Percentiles rank a stretch among this genome's conserved stretches.
These are phyloP conservation scores for Conringia planisiliqua DNA, from an alignment of 345 rosid genomes.

Conservation along the genomic window DNA sequence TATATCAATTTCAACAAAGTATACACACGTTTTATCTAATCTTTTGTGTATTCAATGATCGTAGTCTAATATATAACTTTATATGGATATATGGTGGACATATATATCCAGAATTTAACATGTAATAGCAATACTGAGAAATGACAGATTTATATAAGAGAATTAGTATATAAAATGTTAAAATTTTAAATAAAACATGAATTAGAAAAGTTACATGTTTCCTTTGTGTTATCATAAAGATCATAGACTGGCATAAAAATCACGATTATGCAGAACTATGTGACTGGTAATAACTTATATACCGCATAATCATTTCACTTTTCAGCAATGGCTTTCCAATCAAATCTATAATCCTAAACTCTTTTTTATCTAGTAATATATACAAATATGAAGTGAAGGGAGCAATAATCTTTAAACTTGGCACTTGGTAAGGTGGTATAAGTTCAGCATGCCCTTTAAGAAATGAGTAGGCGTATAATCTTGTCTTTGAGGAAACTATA, in stretches of 20 bases:
- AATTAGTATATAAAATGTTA: background rate
- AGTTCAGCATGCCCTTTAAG: constrained; percentile 27
- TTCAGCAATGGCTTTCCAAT: background rate
- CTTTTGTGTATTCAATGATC: background rate
- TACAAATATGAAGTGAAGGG: background rate
- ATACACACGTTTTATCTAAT: background rate
- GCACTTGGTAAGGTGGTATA: constrained; percentile 17
- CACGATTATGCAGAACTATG: background rate
- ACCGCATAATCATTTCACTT: background rate
- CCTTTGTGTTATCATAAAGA: background rate
- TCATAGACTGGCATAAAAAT: background rate
- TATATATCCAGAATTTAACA: background rate
- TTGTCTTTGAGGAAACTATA: constrained; percentile 21
- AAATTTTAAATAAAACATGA: background rate
- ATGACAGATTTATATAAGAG: background rate
- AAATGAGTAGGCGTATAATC: constrained; percentile 30
- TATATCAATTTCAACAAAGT: background rate
- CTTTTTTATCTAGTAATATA: background rate
- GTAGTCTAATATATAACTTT: background rate
- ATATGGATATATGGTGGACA: background rate
- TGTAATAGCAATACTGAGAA: background rate
- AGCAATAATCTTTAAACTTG: background rate
- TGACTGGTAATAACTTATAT: background rate
- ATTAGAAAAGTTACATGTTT: background rate
- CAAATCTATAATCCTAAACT: background rate